Base-by-base conservation (phyloP, 202 grass and related monocot genomes). In the Panicum hallii region DNA sequence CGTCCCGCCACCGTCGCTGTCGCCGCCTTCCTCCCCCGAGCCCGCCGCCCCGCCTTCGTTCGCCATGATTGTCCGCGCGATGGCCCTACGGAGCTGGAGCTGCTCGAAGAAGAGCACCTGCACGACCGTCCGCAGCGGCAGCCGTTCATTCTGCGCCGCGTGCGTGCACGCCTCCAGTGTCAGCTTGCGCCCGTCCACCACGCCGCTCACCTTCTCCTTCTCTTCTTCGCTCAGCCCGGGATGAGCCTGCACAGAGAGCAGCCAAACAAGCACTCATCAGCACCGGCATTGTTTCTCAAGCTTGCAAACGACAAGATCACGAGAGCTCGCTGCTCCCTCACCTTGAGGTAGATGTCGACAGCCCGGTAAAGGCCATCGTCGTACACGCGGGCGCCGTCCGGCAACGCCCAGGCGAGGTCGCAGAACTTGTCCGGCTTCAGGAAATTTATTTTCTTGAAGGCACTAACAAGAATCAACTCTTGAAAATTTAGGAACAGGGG, bases 81-180 rank as follows among this genome's bases (percentile, higher is more conserved):
- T 99, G 11, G 93, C 97, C 22, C 85, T 84, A 3, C 94, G 93
- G n/a, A 99, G 92, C 90, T 99, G 97, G 11, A 97, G 90, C 83
- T 99, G 97, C 88, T 99, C 97, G 87, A 99, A 99, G 90, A 99
- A 99, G 44, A 99, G 90, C 63, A 97, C 97, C 79, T 97, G 97
- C 58, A 99, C 93, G 0, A 99, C 94, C 7, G 97, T 89, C 63
- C 97, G 85, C 42, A 97, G 79, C 4, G 97, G 93, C 70, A 99
- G 84, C 72, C 97, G 90, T 26, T 99, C 97, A 15, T 99, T 97
- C 86, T 99, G 97, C 62, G 94, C 92, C 4, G 93, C 97, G 64
- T 99, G 97, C 6, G 93, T 92, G 84, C 94, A 99, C 19, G 97
- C 97, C 82, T 99, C 97, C 10, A 99, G 83, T 20, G 97, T 99